phyloP scores from a whole-genome alignment of 2,329 filamentous ascomycete genomes.

The Scedosporium aurantiacum region DNA sequence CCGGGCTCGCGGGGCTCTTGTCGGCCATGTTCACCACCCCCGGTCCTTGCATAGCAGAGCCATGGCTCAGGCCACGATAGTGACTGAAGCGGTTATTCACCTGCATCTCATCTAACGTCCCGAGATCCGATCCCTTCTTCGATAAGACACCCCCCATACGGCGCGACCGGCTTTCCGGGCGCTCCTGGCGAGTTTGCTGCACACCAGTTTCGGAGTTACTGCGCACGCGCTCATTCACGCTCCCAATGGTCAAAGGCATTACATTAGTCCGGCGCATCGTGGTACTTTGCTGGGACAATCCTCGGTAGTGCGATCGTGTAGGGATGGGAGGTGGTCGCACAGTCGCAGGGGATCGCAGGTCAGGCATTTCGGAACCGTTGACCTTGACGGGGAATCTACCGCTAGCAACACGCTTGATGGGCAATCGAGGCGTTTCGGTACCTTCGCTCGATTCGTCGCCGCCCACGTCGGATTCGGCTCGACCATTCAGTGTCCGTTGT shows the following conservation, averaged over 20 bases:
- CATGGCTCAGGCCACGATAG: slow-evolving; percentile 55
- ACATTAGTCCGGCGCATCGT: slow-evolving; percentile 58
- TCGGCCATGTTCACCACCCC: slow-evolving; percentile 20
- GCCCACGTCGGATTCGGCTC: slow-evolving; percentile 43
- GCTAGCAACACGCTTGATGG: slow-evolving; percentile 48
- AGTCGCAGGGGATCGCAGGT: slow-evolving; percentile 56
- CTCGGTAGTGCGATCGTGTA: slow-evolving; percentile 68
- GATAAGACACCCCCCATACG: slow-evolving; percentile 52
- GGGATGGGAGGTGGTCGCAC: slow-evolving; percentile 62
- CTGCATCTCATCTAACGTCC: slow-evolving; percentile 51
- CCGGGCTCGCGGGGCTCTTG: slow-evolving; percentile 49
- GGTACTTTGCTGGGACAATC: slow-evolving; percentile 56
- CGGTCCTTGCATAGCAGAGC: slow-evolving; percentile 54
- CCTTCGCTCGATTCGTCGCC: slow-evolving; percentile 60
- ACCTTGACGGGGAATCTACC: slow-evolving; percentile 61
- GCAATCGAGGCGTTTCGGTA: slow-evolving; percentile 66
- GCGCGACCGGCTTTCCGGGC: slow-evolving; percentile 43
- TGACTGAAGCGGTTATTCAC: slow-evolving; percentile 56
- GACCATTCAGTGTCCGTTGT: slow-evolving; percentile 39
- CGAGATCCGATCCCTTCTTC: slow-evolving; percentile 47
- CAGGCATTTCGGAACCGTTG: slow-evolving; percentile 58
- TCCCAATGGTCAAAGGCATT: slow-evolving; percentile 60
- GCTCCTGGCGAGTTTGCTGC: slow-evolving; percentile 32
- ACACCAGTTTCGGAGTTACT: slow-evolving; percentile 55
- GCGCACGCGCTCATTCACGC: slow-evolving; percentile 53